phyloP scores from a whole-genome alignment of 192 early-diverging fungal genomes.

The Coemansia sp. region DNA sequence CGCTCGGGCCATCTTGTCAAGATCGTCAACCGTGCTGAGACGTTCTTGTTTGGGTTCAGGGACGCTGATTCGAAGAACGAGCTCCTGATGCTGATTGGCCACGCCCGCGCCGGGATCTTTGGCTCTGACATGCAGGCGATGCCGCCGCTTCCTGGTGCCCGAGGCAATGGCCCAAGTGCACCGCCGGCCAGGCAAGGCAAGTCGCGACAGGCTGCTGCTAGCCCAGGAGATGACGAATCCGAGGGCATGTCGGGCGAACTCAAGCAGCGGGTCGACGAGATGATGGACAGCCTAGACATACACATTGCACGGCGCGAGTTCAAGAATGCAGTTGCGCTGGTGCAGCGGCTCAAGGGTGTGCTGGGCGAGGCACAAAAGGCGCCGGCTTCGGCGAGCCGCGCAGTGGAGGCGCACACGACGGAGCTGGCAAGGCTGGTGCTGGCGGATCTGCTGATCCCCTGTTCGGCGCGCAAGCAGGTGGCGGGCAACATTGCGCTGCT shows the following conservation, averaged over 20 bases:
- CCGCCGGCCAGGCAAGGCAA: not conserved
- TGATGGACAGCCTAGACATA: constrained; percentile 89
- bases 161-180: constrained; percentile 3
- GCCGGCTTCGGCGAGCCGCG: constrained; percentile 23
- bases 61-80: constrained; percentile 48
- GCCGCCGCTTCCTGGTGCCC: constrained; percentile 14
- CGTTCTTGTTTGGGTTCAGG: constrained; percentile 64
- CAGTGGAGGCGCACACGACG: constrained; percentile 37
- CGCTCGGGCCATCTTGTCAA: constrained; percentile 81
- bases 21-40: constrained; percentile 80
- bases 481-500: constrained; percentile 79
- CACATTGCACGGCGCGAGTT: constrained; percentile 91
- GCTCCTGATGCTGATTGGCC: constrained; percentile 49
- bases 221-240: constrained; percentile 14
- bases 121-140: constrained; percentile 21
- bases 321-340: constrained; percentile 67
- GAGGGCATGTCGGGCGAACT: constrained; percentile 13
- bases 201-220: constrained; percentile 7
- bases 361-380: constrained; percentile 17
- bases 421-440: constrained; percentile 58
- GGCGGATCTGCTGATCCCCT: constrained; percentile 76
- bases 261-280: constrained; percentile 57
- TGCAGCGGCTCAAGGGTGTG: constrained; percentile 30
- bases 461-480: constrained; percentile 77
- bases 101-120: constrained; percentile 44